These are phyloP conservation scores for Fusarium tjaetaba DNA, from an alignment of 2,329 filamentous ascomycete genomes.

Conservation along the genomic window DNA sequence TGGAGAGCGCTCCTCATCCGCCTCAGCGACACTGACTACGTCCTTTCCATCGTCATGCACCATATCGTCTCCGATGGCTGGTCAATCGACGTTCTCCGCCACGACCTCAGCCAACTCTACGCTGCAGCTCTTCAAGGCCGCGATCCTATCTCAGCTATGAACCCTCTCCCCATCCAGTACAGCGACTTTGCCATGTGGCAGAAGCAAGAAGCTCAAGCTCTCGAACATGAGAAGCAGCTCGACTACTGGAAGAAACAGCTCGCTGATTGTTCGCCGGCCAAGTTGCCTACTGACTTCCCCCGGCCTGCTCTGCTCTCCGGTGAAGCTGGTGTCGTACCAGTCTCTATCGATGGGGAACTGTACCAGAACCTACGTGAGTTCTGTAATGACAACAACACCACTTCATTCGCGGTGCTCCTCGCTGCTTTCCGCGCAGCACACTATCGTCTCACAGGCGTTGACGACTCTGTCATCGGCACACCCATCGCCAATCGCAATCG, in stretches of 20 bases:
- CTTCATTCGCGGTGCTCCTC: slow-evolving; percentile 29
- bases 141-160: neutral
- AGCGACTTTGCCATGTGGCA: slow-evolving; percentile 43
- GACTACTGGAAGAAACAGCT: slow-evolving; percentile 39
- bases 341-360: slow-evolving; percentile 12
- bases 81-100: slow-evolving; percentile 39
- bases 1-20: slow-evolving; percentile 17
- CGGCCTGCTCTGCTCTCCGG: slow-evolving; percentile 28
- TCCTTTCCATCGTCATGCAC: slow-evolving; percentile 44
- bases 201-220: slow-evolving; percentile 16
- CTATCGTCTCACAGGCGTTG: slow-evolving; percentile 39
- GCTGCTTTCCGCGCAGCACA: slow-evolving; percentile 41
- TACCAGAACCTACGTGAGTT: slow-evolving; percentile 18
- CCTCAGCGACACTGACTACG: slow-evolving; percentile 21
- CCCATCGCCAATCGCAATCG: slow-evolving; percentile 32
- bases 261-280: slow-evolving; percentile 20
- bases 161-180: slow-evolving; percentile 40
- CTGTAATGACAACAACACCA: slow-evolving; percentile 2
- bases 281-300: slow-evolving; percentile 26
- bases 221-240: slow-evolving; percentile 34
- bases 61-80: slow-evolving; percentile 46
- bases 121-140: neutral
- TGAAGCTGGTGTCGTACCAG: neutral
- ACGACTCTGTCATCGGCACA: slow-evolving; percentile 38
- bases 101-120: slow-evolving; percentile 38